A percentile compares a stretch with the other conserved stretches of the same genome.
These are phyloP conservation scores for Ganoderma leucocontextum DNA, from an alignment of 1,284 basidiomycete species.

Conservation along the genomic window DNA sequence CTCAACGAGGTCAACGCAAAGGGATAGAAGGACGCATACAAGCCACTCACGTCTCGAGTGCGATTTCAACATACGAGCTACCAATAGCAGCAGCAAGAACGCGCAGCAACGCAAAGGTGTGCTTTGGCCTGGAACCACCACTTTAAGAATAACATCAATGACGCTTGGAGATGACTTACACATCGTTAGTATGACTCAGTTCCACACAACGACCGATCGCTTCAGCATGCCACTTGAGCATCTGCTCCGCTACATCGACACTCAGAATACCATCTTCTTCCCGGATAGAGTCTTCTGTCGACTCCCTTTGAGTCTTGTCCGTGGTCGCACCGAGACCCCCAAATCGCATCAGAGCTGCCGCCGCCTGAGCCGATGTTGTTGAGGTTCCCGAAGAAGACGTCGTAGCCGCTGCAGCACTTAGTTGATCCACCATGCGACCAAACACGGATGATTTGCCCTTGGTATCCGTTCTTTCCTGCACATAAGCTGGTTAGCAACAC, in stretches of 20 bases:
- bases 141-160: background rate
- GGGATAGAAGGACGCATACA: background rate
- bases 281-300: constrained; percentile 70
- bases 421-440: constrained; percentile 92
- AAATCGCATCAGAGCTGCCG: constrained; percentile 83
- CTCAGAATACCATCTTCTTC: constrained; percentile 86
- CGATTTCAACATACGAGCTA: constrained; percentile 88
- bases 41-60: constrained; percentile 84
- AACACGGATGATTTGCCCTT: constrained; percentile 90
- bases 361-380: constrained; percentile 80
- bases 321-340: constrained; percentile 73
- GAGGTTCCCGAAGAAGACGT: constrained; percentile 64
- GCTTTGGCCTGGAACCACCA: constrained; percentile 76
- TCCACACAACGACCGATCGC: constrained; percentile 93
- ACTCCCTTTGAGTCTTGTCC: constrained; percentile 60
- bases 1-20: constrained; percentile 19
- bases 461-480: constrained; percentile 71
- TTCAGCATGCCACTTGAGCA: constrained; percentile 97
- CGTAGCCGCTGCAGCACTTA: constrained; percentile 81
- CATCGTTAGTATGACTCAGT: constrained; percentile 80
- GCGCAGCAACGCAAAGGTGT: constrained; percentile 86
- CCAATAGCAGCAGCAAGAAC: constrained; percentile 92
- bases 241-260: constrained; percentile 83
- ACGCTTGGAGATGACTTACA: constrained; percentile 61
- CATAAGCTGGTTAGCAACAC: constrained; percentile 12